Evolutionary conservation across 108 stramenopile genomes (phyloP).

Genomic region (Nannochloropsis gaditana): DNA sequence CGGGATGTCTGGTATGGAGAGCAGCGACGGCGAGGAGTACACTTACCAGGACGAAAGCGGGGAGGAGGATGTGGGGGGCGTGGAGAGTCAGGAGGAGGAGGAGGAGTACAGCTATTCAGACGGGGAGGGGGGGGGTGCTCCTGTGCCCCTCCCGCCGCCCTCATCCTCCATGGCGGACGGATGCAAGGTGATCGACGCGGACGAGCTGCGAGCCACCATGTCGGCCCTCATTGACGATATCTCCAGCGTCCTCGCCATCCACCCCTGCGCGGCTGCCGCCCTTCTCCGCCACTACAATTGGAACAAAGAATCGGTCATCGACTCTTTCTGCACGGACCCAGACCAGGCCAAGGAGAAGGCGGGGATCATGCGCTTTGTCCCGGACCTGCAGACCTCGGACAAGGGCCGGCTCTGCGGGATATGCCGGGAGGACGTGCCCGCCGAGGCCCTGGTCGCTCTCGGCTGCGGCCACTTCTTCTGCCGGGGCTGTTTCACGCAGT

Average conservation of each 20-base stretch:
- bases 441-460: slow-evolving; percentile 65
- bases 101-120: slow-evolving; percentile 40
- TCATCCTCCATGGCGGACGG: not conserved
- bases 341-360: slow-evolving; percentile 63
- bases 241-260: slow-evolving; percentile 52
- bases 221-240: slow-evolving; percentile 46
- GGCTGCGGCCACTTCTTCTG: slow-evolving; percentile 93
- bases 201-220: slow-evolving; percentile 46
- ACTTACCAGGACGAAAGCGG: slow-evolving; percentile 51
- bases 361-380: slow-evolving; percentile 56
- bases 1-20: not conserved
- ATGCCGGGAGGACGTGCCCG: slow-evolving; percentile 71
- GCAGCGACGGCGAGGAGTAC: slow-evolving; percentile 49
- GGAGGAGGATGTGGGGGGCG: slow-evolving; percentile 48
- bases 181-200: slow-evolving; percentile 29
- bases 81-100: slow-evolving; percentile 29
- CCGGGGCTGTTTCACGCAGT: slow-evolving; percentile 82
- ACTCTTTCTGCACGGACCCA: slow-evolving; percentile 66
- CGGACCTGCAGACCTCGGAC: slow-evolving; percentile 11
- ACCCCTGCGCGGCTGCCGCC: slow-evolving; percentile 62
- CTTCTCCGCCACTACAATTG: slow-evolving; percentile 81
- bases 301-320: slow-evolving; percentile 82
- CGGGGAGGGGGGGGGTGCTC: not conserved
- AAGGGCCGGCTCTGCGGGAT: slow-evolving; percentile 62
- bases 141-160: not conserved